A percentile compares a stretch with the other conserved stretches of the same genome.
Conservation (phyloP, 768 basidiomycete species). For the Russula lepida region DNA sequence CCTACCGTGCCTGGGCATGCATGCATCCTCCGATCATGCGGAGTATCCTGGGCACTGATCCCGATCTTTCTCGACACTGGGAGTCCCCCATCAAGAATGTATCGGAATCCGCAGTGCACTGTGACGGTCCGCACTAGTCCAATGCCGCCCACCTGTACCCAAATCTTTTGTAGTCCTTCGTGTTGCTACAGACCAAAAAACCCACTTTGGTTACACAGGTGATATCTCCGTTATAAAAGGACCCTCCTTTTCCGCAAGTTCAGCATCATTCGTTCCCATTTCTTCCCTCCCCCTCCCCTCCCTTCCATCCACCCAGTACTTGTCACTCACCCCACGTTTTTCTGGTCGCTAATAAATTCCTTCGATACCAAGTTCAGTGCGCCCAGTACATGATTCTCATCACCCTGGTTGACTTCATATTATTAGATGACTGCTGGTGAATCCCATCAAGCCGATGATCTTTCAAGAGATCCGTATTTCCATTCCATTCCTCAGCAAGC, state of each 20-base stretch:
- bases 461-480: no score
- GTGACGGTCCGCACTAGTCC: not conserved
- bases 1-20: conserved; percentile 1
- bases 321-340: no score
- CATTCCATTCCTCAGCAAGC: not conserved
- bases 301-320: no score
- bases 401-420: no score
- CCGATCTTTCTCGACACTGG: conserved; percentile 18
- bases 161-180: not conserved
- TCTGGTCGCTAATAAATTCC: no score
- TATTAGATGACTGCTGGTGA: no score
- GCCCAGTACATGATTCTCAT: no score
- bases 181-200: not conserved
- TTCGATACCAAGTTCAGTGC: no score
- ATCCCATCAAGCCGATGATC: no score
- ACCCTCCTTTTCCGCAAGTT: not conserved
- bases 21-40: not conserved
- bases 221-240: conserved; percentile 3
- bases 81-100: conserved; percentile 5
- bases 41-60: conserved; percentile 22
- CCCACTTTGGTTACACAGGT: not conserved
- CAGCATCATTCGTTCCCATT: not conserved
- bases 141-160: not conserved
- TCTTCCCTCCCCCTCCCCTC: no score
- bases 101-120: not conserved